phyloP scores from a whole-genome alignment of 2,329 filamentous ascomycete genomes.

The Colletotrichum sp. region DNA sequence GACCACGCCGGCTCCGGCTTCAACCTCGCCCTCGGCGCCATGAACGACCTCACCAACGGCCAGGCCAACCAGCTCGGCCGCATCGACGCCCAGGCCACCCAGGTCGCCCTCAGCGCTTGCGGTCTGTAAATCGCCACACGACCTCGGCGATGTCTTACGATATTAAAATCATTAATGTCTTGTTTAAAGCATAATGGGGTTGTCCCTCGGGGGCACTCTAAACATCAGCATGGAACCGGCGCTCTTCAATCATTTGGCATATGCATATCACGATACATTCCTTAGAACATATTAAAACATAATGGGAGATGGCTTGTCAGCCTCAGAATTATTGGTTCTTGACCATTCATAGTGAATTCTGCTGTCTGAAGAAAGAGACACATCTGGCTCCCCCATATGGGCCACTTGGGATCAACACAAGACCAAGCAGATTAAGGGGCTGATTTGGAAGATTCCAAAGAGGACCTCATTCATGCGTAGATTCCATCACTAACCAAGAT shows the following conservation, averaged over 20 bases:
- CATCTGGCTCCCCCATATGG: no score
- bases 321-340: no score
- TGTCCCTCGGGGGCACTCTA: background rate
- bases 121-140: conserved; percentile 31
- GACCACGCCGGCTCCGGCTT: conserved; percentile 56
- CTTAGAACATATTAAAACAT: conserved; percentile 12
- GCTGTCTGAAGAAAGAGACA: no score
- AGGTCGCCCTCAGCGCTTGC: conserved; percentile 51
- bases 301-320: background rate
- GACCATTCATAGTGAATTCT: no score
- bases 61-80: conserved; percentile 55
- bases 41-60: conserved; percentile 60
- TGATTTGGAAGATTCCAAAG: no score
- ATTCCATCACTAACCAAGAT: no score
- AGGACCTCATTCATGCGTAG: no score
- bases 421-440: no score
- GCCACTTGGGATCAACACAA: no score
- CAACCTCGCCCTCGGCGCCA: conserved; percentile 61
- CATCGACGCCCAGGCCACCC: conserved; percentile 51
- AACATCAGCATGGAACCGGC: conserved; percentile 11
- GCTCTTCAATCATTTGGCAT: conserved; percentile 18
- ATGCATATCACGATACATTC: conserved; percentile 18
- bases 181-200: background rate
- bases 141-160: background rate
- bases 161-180: background rate